These are phyloP conservation scores for Chaetomiaceae sp. DNA, from an alignment of 2,329 filamentous ascomycete species.

Conservation along the genomic window DNA sequence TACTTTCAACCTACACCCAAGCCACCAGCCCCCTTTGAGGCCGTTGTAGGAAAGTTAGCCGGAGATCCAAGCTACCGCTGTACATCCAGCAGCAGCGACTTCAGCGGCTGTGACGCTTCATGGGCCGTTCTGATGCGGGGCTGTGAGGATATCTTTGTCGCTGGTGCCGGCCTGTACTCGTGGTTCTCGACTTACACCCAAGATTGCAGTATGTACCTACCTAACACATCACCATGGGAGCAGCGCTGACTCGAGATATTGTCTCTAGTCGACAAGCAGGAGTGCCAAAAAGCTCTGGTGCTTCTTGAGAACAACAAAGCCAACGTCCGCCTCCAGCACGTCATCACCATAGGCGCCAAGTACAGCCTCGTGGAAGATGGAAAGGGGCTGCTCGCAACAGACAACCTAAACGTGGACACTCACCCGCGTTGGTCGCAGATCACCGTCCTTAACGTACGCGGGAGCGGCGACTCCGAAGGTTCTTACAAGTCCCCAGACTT, in stretches of 20 bases:
- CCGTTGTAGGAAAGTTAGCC: too few relatives aligned
- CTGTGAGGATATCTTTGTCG: background rate
- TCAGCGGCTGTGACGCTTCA: background rate
- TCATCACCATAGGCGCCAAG: slow-evolving; percentile 20
- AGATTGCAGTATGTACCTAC: too few relatives aligned
- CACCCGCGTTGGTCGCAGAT: slow-evolving; percentile 18
- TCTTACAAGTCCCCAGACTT: too few relatives aligned
- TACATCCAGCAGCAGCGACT: too few relatives aligned
- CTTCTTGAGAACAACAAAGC: slow-evolving; percentile 8
- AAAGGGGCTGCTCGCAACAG: slow-evolving; percentile 1
- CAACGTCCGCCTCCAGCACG: slow-evolving; percentile 17
- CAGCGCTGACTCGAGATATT: too few relatives aligned
- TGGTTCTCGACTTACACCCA: background rate
- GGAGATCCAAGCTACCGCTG: too few relatives aligned
- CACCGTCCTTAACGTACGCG: slow-evolving; percentile 27
- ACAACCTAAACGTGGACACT: slow-evolving; percentile 6
- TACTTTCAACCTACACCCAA: background rate
- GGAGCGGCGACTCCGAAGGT: slow-evolving; percentile 12
- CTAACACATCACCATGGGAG: too few relatives aligned
- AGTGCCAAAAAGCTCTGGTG: slow-evolving; percentile 17
- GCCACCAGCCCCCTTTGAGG: too few relatives aligned
- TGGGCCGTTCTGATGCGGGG: background rate
- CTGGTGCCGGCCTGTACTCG: background rate
- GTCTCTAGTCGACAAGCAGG: slow-evolving; percentile 8
- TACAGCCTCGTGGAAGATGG: slow-evolving; percentile 9